Percentiles rank a stretch among this genome's conserved stretches.
Evolutionary conservation across 176 grass and related monocot species (phyloP).

Genomic region (Paspalum notatum): DNA sequence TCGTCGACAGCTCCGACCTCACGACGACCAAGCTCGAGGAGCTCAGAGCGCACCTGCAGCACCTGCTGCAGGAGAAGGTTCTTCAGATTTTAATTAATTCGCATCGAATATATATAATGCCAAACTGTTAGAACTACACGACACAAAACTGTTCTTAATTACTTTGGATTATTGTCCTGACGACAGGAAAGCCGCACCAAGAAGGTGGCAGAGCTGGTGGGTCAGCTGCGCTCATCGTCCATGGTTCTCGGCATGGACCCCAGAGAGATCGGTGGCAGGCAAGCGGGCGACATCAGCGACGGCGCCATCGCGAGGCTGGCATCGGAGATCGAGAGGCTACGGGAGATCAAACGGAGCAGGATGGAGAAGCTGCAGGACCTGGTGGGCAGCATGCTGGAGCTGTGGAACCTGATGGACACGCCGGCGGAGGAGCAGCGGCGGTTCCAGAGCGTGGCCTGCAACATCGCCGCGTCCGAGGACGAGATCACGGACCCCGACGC

Average conservation of each 20-base stretch:
- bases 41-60: slow-evolving; percentile 53
- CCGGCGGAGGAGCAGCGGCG: slow-evolving; percentile 82
- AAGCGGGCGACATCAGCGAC: slow-evolving; percentile 48
- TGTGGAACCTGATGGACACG: slow-evolving; percentile 96
- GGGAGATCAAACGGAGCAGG: slow-evolving; percentile 61
- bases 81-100: too few relatives aligned
- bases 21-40: slow-evolving; percentile 60
- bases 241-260: slow-evolving; percentile 67
- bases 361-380: slow-evolving; percentile 93
- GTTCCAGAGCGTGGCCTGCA: slow-evolving; percentile 84
- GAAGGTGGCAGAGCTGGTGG: slow-evolving; percentile 53
- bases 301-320: slow-evolving; percentile 43
- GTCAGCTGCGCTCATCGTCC: slow-evolving; percentile 51
- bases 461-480: slow-evolving; percentile 89
- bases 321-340: slow-evolving; percentile 55
- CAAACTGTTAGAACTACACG: too few relatives aligned
- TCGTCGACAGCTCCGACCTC: slow-evolving; percentile 53
- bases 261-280: slow-evolving; percentile 31
- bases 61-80: slow-evolving; percentile 77
- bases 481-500: slow-evolving; percentile 72
- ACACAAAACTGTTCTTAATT: neutral
- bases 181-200: slow-evolving; percentile 60
- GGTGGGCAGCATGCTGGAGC: slow-evolving; percentile 70
- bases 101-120: too few relatives aligned
- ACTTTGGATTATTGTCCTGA: neutral